A percentile compares a stretch with the other conserved stretches of the same genome.
Evolutionary conservation across 768 basidiomycete species (phyloP).

Genomic region (Pisolithus albus): DNA sequence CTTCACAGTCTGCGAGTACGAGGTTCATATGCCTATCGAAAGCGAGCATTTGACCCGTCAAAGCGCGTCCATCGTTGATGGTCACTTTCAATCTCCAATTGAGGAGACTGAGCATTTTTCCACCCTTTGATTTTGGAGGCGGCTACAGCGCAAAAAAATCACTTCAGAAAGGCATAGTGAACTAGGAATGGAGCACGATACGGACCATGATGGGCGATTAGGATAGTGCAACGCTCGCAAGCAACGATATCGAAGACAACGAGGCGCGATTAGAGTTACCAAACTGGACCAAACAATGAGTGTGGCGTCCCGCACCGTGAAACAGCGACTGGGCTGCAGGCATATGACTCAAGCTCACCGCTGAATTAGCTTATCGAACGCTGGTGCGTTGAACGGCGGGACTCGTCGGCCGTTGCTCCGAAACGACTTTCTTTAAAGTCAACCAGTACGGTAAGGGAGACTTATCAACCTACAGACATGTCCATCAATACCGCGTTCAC

Average conservation of each 20-base stretch:
- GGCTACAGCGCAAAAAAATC: conserved; percentile 41
- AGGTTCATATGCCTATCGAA: conserved; percentile 99
- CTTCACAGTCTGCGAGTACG: conserved; percentile 96
- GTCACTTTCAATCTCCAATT: conserved; percentile 98
- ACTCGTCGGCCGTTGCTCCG: neutral
- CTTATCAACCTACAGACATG: conserved; percentile 5
- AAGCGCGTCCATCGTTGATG: conserved; percentile 91
- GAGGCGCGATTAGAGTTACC: conserved; percentile 15
- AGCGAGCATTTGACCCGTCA: conserved; percentile 98
- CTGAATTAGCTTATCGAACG: neutral
- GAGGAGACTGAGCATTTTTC: conserved; percentile 96
- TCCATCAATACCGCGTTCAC: conserved; percentile 38
- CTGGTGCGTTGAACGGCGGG: neutral
- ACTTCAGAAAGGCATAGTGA: conserved; percentile 7
- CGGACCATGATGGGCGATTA: conserved; percentile 53
- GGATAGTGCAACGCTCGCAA: conserved; percentile 14
- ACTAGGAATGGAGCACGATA: conserved; percentile 12
- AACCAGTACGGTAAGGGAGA: neutral
- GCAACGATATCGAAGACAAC: conserved; percentile 17
- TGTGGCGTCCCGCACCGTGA: neutral
- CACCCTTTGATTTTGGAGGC: conserved; percentile 95
- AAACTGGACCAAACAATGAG: conserved; percentile 30
- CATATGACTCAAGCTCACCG: no score
- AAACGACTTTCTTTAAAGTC: neutral
- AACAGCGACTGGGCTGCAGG: no score